Evolutionary conservation across 2,329 filamentous ascomycete species (phyloP).

Genomic region (Fusarium drepaniforme): DNA sequence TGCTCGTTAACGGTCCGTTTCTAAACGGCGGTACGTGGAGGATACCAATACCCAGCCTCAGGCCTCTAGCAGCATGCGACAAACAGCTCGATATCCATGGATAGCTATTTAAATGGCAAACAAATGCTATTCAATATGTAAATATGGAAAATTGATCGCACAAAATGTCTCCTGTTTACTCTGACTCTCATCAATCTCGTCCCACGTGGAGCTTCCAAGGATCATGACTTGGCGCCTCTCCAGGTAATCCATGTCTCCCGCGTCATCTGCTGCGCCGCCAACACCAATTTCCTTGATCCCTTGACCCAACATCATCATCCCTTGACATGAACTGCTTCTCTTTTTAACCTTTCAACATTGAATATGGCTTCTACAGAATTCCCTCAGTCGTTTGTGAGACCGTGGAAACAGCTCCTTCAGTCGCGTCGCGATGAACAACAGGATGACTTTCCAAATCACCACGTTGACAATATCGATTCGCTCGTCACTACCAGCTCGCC

Average conservation of each 20-base stretch:
- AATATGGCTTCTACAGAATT: slow-evolving; percentile 42
- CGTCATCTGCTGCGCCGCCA: slow-evolving; percentile 33
- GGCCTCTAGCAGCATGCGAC: not conserved
- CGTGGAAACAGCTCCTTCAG: slow-evolving; percentile 51
- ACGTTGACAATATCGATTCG: slow-evolving; percentile 55
- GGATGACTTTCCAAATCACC: slow-evolving; percentile 63
- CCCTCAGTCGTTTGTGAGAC: slow-evolving; percentile 53
- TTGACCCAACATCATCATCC: not conserved
- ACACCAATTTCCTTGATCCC: slow-evolving; percentile 2
- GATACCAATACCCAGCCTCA: not conserved
- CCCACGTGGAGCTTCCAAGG: not conserved
- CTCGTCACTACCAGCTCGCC: slow-evolving; percentile 63
- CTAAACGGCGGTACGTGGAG: not conserved
- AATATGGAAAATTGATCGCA: not conserved
- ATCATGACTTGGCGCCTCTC: slow-evolving; percentile 19
- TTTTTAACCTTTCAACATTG: not conserved
- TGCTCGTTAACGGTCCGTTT: not conserved
- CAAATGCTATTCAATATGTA: not conserved
- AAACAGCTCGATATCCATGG: not conserved
- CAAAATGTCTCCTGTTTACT: not conserved
- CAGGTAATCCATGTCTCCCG: slow-evolving; percentile 7
- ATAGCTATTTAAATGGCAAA: not conserved
- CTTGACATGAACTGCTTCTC: not conserved
- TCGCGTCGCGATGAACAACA: slow-evolving; percentile 50
- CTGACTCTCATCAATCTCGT: not conserved